Percentiles rank a stretch among this genome's conserved stretches.
These are phyloP conservation scores for Kluyveromyces aestuarii DNA, from an alignment of 805 yeast genomes.

Conservation along the genomic window DNA sequence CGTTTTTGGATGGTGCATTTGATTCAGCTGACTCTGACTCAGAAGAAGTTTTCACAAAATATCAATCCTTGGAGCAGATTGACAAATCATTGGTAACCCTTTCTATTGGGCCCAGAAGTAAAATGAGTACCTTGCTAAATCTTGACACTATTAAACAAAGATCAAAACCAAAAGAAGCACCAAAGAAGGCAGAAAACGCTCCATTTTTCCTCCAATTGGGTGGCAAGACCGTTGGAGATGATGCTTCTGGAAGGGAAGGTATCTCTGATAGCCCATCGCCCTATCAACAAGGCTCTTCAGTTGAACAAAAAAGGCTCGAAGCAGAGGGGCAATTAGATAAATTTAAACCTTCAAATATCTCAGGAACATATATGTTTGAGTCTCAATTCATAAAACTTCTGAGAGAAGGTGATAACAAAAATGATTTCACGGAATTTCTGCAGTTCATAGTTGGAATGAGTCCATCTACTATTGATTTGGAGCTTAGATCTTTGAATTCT, in stretches of 20 bases:
- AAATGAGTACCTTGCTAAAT: conserved; percentile 69
- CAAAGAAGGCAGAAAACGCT: conserved; percentile 72
- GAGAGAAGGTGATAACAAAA: conserved; percentile 38
- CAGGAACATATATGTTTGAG: conserved; percentile 41
- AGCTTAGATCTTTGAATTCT: conserved; percentile 68
- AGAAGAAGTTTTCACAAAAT: conserved; percentile 28
- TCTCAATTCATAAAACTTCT: conserved; percentile 61
- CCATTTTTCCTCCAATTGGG: conserved; percentile 71
- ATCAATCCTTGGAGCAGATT: conserved; percentile 55
- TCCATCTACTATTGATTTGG: conserved; percentile 77
- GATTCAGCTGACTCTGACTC: conserved; percentile 33
- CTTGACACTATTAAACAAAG: conserved; percentile 78
- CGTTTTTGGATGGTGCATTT: conserved; percentile 72
- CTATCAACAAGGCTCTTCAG: not conserved
- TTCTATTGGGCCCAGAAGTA: conserved; percentile 66
- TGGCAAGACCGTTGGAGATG: conserved; percentile 64
- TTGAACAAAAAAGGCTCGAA: conserved; percentile 6
- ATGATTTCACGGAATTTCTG: conserved; percentile 44
- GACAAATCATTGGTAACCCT: conserved; percentile 57
- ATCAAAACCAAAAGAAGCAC: conserved; percentile 83
- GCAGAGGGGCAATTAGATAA: conserved; percentile 24
- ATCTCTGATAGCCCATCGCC: conserved; percentile 7
- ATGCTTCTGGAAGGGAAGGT: conserved; percentile 40
- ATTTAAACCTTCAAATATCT: conserved; percentile 22
- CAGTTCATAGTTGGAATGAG: conserved; percentile 47